A percentile compares a stretch with the other conserved stretches of the same genome.
These are phyloP conservation scores for Cydonia oblonga DNA, from an alignment of 331 rosid species.

Conservation along the genomic window DNA sequence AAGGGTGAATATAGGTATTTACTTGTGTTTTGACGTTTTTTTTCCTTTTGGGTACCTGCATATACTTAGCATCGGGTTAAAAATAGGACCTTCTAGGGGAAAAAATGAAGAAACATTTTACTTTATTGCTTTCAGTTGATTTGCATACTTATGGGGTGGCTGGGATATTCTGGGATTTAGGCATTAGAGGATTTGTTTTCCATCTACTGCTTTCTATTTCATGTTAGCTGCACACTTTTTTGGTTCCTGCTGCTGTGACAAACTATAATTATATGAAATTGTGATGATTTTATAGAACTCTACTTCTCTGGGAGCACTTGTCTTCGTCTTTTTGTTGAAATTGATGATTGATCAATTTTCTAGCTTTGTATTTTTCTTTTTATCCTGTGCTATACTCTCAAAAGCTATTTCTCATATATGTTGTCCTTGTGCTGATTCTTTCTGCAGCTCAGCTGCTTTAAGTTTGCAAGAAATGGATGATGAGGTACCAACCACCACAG, in stretches of 20 bases:
- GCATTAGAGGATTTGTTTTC: background rate
- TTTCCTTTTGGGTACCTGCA: background rate
- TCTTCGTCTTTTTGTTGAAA: background rate
- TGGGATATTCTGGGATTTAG: background rate
- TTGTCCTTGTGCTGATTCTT: conserved; percentile 9
- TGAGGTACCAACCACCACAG: conserved; percentile 78
- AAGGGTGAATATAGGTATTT: conserved; percentile 92
- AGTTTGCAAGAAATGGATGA: conserved; percentile 64
- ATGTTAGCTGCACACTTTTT: background rate
- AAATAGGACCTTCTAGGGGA: background rate
- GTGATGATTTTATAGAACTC: background rate
- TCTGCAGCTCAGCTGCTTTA: conserved; percentile 62
- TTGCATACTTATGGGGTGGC: background rate
- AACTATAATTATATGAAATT: background rate
- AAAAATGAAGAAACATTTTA: background rate
- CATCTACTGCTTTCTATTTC: background rate
- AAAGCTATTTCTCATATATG: background rate
- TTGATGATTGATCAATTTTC: background rate
- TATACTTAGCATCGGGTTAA: background rate
- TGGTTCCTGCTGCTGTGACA: background rate
- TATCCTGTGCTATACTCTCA: background rate
- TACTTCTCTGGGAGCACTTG: background rate
- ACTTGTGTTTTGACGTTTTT: background rate
- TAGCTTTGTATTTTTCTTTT: background rate
- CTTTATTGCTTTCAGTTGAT: background rate